A percentile compares a stretch with the other conserved stretches of the same genome.
Evolutionary conservation across 768 basidiomycete species (phyloP).

Genomic region (Boletus edulis): DNA sequence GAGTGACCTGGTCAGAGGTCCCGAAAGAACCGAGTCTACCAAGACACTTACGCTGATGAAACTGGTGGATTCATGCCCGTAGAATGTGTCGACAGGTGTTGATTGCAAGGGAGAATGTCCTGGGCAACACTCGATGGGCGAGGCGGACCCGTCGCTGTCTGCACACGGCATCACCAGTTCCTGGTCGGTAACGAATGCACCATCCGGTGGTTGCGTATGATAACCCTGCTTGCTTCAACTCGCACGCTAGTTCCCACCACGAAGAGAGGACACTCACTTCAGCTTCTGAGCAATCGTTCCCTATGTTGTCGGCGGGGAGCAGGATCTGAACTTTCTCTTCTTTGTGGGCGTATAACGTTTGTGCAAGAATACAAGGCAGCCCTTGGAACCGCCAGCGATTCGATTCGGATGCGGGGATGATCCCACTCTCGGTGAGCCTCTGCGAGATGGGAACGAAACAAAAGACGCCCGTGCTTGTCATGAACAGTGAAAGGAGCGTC

Average conservation of each 20-base stretch:
- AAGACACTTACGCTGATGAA: no score
- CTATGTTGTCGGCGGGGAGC: not conserved
- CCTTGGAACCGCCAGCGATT: conserved; percentile 3
- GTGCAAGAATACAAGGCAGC: not conserved
- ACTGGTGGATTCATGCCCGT: no score
- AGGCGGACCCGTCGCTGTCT: no score
- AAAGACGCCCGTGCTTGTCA: conserved; percentile 24
- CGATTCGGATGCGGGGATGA: conserved; percentile 4
- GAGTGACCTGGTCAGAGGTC: no score
- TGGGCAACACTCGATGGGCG: no score
- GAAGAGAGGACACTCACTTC: conserved; percentile 5
- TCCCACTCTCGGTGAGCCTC: conserved; percentile 23
- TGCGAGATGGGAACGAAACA: conserved; percentile 27
- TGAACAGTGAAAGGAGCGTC: conserved; percentile 24
- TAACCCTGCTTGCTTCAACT: conserved; percentile 1
- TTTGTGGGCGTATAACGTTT: not conserved
- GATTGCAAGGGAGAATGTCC: no score
- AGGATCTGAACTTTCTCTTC: not conserved
- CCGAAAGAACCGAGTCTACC: no score
- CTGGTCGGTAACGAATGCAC: not conserved
- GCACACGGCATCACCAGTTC: not conserved
- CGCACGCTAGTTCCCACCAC: not conserved
- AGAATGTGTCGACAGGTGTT: no score
- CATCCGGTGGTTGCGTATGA: not conserved
- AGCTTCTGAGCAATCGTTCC: not conserved